Conservation (phyloP, 176 grass and related monocot genomes). For the Panicum miliaceum region DNA sequence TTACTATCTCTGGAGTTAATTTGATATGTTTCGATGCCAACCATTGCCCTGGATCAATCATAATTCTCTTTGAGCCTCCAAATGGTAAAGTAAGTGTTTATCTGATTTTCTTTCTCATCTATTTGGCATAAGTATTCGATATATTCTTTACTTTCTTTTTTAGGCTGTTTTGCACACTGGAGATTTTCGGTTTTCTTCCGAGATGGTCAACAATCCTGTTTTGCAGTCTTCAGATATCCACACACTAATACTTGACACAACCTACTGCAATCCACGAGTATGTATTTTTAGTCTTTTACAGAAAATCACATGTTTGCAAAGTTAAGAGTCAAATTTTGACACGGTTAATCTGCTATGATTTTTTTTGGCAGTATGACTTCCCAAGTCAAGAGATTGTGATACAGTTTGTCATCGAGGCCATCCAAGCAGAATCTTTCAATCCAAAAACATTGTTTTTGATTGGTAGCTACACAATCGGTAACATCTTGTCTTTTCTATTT, state of each 20-base stretch:
- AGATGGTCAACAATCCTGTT: constrained; percentile 72
- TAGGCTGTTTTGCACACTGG: constrained; percentile 95
- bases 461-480: constrained; percentile 99
- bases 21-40: constrained; percentile 96
- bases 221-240: constrained; percentile 69
- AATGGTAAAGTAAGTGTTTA: constrained; percentile 81
- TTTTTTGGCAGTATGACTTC: constrained; percentile 81
- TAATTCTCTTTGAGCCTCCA: constrained; percentile 94
- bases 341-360: constrained; percentile 24
- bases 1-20: constrained; percentile 65
- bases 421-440: constrained; percentile 98
- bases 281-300: constrained; percentile 14
- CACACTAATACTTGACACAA: constrained; percentile 92
- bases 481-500: constrained; percentile 17
- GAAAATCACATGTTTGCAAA: constrained; percentile 2
- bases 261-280: constrained; percentile 89
- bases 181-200: constrained; percentile 81
- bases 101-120: background rate
- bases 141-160: constrained; percentile 49
- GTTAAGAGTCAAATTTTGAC: constrained; percentile 11
- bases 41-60: constrained; percentile 89
- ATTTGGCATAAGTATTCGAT: constrained; percentile 20
- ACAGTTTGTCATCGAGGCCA: constrained; percentile 95
- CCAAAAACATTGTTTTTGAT: constrained; percentile 93
- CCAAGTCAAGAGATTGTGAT: constrained; percentile 84